phyloP scores from a whole-genome alignment of 495 filamentous ascomycete species.

The Annulohypoxylon moriforme region DNA sequence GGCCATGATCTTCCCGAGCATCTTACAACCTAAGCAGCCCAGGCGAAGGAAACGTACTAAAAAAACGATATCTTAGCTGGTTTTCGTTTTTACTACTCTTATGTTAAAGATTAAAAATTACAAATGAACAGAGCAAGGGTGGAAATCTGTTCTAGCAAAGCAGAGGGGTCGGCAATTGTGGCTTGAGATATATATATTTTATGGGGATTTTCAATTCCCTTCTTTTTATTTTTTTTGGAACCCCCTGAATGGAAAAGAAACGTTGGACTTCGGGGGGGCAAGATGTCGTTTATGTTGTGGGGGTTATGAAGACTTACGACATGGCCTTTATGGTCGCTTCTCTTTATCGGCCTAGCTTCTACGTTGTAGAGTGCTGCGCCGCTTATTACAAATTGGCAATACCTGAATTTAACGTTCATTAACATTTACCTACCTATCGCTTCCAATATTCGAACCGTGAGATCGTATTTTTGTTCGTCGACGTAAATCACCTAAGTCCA shows the following conservation, averaged over 20 bases:
- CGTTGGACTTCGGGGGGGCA: neutral
- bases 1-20: constrained; percentile 45
- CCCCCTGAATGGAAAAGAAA: neutral
- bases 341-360: neutral
- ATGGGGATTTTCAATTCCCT: neutral
- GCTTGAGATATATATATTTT: constrained; percentile 8
- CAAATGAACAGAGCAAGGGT: constrained; percentile 8
- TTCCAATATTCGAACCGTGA: too few relatives aligned
- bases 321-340: neutral
- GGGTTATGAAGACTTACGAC: neutral
- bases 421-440: neutral
- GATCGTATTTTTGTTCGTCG: too few relatives aligned
- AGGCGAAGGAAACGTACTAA: neutral
- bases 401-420: neutral
- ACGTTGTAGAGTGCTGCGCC: neutral
- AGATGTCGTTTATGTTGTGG: neutral
- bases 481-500: neutral
- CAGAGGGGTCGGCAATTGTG: neutral
- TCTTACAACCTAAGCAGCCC: constrained; percentile 10
- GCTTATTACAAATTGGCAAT: neutral
- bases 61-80: constrained; percentile 23
- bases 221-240: neutral
- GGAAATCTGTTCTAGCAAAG: constrained; percentile 15
- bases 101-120: constrained; percentile 5
- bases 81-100: constrained; percentile 27